phyloP scores from a whole-genome alignment of 2,329 filamentous ascomycete genomes.

The Scedosporium boydii region DNA sequence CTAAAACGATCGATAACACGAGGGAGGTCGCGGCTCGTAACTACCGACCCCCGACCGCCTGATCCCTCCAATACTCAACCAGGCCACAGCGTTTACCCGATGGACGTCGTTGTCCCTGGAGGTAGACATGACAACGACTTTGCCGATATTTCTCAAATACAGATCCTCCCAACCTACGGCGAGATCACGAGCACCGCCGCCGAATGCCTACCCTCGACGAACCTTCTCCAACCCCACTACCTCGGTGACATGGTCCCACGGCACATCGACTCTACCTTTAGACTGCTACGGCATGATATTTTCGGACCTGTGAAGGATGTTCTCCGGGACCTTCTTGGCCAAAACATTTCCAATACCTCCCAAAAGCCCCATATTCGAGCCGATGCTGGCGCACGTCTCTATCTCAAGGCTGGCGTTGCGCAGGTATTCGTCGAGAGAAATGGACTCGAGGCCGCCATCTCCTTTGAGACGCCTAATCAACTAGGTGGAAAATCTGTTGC shows the following conservation, averaged over 20 bases:
- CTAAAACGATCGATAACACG: neutral
- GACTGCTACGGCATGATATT: slow-evolving; percentile 63
- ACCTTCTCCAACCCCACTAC: slow-evolving; percentile 28
- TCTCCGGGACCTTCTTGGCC: neutral
- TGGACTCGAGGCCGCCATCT: neutral
- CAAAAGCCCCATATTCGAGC: neutral
- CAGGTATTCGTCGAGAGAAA: neutral
- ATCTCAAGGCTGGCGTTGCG: neutral
- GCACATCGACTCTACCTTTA: slow-evolving; percentile 63
- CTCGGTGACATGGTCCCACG: slow-evolving; percentile 25
- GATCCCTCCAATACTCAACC: neutral
- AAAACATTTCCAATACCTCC: slow-evolving; percentile 32
- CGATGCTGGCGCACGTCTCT: neutral
- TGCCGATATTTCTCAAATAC: slow-evolving; percentile 47
- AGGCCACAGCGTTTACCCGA: neutral
- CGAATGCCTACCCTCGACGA: slow-evolving; percentile 42
- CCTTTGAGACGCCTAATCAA: neutral
- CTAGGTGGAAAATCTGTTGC: neutral
- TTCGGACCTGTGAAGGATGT: slow-evolving; percentile 46
- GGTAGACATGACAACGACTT: slow-evolving; percentile 69
- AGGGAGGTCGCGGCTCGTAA: neutral
- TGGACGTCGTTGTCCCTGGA: slow-evolving; percentile 30
- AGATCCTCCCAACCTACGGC: slow-evolving; percentile 55
- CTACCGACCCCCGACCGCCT: neutral
- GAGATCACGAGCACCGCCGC: slow-evolving; percentile 46